Evolutionary conservation across 2,329 filamentous ascomycete species (phyloP), one percentile per base, ranked within the genome.

Genomic region (Alternaria brassicae): DNA sequence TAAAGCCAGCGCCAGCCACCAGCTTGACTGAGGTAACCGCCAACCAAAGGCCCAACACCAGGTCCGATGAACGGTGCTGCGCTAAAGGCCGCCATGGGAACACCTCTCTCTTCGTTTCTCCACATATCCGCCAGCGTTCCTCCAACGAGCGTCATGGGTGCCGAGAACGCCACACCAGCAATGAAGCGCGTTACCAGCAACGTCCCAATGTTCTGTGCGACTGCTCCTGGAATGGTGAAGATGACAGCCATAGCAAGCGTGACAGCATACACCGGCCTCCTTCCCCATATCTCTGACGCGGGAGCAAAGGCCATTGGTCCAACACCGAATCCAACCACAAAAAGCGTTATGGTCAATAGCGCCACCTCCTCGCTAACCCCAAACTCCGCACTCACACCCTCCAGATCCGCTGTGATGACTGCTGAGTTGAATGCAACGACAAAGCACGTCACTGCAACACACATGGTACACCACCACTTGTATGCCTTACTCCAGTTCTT

Each of bases 71-170:
- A 95, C 0, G 92, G 92, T 0, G 91, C 91, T 2, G 91, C 91
- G 12, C 86, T 90, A 76, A 95, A 96, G 15, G 90, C 90, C 3
- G 91, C 91, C 91, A 96, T 95, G 17, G 92, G 91, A 2, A 95
- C 89, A 70, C 91, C 92, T 53, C 92, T 85, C 78, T 96, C 91
- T 74, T 95, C 91, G 50, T 89, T 91, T 59, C 81, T 87, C 91
- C 91, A 96, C n/a, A 95, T 77, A 79, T 96, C 92, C 10, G 91
- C 90, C 6, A 96, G 79, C 0, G 91, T 94, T 8, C 92, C 92
- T 41, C 91, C 92, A 8, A 93, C 91, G 1, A 95, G 83, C 0
- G 91, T 94, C 89, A 96, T 94, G 2, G 92, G 91, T 0, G 91
- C 91, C 10, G 89, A 93, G 74, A 94, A 94, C 6, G 90, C 90